Percentiles rank a stretch among this genome's conserved stretches.
Conservation (phyloP, 352 stramenopile species). For the Globisporangium solare region DNA sequence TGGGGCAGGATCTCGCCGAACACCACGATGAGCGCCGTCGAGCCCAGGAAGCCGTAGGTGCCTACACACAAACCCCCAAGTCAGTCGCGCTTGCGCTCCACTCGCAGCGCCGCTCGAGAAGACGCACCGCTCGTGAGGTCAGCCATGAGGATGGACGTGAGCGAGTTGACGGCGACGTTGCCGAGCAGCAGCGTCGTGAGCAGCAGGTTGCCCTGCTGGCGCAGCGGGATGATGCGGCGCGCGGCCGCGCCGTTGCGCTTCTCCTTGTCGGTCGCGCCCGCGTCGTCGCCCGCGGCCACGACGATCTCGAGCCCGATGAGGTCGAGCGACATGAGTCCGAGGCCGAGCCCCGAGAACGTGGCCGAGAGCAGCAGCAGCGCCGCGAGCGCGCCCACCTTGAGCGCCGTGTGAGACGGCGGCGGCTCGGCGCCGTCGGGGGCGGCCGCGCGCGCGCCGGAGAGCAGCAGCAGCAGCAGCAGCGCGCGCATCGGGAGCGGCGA, state of each 20-base stretch:
- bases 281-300: constrained; percentile 87
- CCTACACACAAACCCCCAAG: constrained; percentile 16
- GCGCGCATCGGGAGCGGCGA: background rate
- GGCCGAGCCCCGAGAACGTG: constrained; percentile 92
- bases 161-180: constrained; percentile 96
- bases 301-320: constrained; percentile 97
- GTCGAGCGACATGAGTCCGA: constrained; percentile 97
- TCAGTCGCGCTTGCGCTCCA: background rate
- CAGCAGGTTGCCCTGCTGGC: constrained; percentile 94
- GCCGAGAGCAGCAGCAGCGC: constrained; percentile 84
- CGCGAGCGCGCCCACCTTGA: constrained; percentile 46
- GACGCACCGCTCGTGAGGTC: constrained; percentile 55
- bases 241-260: constrained; percentile 51
- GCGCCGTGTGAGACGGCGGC: constrained; percentile 15
- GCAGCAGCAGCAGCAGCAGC: constrained; percentile 8
- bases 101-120: constrained; percentile 10
- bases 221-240: constrained; percentile 85
- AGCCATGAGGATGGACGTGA: constrained; percentile 94
- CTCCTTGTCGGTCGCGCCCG: constrained; percentile 60
- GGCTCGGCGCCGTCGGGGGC: background rate
- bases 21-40: constrained; percentile 91
- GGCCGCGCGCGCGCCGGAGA: constrained; percentile 7
- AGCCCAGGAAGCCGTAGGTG: constrained; percentile 87
- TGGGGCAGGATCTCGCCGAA: constrained; percentile 92
- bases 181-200: constrained; percentile 94